Base-by-base conservation (phyloP, 1,284 basidiomycete species). In the Sanghuangporus sanghuang region DNA sequence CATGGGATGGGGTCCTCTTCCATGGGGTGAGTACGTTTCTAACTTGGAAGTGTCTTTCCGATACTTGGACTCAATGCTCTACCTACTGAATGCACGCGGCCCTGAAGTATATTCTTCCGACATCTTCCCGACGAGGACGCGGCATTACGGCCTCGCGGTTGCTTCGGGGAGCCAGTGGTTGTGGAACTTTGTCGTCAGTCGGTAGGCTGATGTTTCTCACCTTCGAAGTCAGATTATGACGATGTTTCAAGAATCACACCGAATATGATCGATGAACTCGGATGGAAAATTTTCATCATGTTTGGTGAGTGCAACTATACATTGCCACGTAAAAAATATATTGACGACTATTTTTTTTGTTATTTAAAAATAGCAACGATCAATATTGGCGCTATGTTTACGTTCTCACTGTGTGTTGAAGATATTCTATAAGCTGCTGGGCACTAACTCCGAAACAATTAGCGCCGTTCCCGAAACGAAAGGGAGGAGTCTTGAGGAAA, bases 51-150 rank as follows among this genome's bases (percentile, higher is more conserved):
- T 32, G 27, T 32, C 35, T 54, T 35, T 32, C 53, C 16, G 16
- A 46, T 32, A 32, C 27, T 32, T 32, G 27, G 40, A 18, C 14
- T 46, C 14, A 18, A 12, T 18, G 7, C 6, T 46, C 40, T 12
- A 2, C 40, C 40, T 46, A 54, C 36, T 38, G 32, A 54, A 27
- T 7, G 18, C 8, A 36, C 4, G 14, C 53, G n/a, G 8, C 53
- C 21, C 3, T 18, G 23, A 49, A 32, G 85, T 91, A 6, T 90
- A 90, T 68, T 85, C 85, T 23, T 79, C 89, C 12, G 92, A 93
- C 73, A 92, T 93, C 71, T 93, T 93, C 82, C 89, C 87, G 35
- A 93, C 90, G 44, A 77, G 89, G 52, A 92, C 90, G 9, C 79
- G 91, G 63, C 87, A 91, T 70, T 91, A 87, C 69, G 92, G 92